These are phyloP conservation scores for Ganoderma sinense DNA, from an alignment of 1,284 basidiomycete genomes.

Conservation along the genomic window DNA sequence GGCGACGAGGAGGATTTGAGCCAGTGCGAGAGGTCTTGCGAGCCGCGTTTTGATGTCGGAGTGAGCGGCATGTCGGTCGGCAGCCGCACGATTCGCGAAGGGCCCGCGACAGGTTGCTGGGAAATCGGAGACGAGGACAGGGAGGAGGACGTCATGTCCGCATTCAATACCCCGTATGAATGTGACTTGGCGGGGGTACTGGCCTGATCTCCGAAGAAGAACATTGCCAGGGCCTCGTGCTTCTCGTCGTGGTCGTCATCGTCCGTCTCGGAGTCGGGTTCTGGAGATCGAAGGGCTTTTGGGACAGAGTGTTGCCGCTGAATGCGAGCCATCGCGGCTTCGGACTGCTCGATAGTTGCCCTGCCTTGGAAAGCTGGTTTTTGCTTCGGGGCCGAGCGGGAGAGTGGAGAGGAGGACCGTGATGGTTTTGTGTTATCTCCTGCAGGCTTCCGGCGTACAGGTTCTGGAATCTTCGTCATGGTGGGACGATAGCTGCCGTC, in stretches of 20 bases:
- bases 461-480: not conserved
- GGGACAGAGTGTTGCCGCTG: constrained; percentile 14
- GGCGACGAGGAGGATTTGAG: constrained; percentile 19
- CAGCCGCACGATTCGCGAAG: constrained; percentile 11
- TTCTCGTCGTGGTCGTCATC: constrained; percentile 30
- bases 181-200: constrained; percentile 17
- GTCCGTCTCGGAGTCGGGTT: constrained; percentile 37
- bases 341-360: constrained; percentile 32
- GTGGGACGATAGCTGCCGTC: constrained; percentile 15
- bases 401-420: not conserved
- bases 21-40: constrained; percentile 25
- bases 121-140: constrained; percentile 5
- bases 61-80: constrained; percentile 23
- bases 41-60: constrained; percentile 23
- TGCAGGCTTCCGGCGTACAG: not conserved
- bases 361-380: constrained; percentile 28
- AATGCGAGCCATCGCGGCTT: constrained; percentile 32
- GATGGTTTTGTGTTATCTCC: not conserved
- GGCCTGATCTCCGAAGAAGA: constrained; percentile 30
- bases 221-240: constrained; percentile 30
- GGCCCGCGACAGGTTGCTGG: constrained; percentile 13
- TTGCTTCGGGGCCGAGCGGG: not conserved
- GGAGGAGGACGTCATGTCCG: constrained; percentile 20
- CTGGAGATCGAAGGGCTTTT: constrained; percentile 27
- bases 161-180: not conserved